phyloP scores from a whole-genome alignment of 1,139 yeast genomes.

The Kluyveromyces marxianus region DNA sequence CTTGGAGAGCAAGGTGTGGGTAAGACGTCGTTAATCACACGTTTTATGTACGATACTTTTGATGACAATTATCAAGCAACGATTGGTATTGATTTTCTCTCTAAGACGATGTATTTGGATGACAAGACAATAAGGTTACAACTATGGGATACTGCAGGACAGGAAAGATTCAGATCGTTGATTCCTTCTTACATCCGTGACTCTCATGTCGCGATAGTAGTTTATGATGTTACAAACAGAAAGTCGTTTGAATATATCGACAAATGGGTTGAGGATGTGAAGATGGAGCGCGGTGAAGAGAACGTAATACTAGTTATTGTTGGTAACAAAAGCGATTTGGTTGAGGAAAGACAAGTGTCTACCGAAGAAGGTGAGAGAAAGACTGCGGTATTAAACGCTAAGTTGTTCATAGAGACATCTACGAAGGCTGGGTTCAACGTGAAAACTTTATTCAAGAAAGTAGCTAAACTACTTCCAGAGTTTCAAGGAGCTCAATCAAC shows the following conservation, averaged over 20 bases:
- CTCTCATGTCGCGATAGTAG: constrained; percentile 93
- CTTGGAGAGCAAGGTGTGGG: constrained; percentile 98
- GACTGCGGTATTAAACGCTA: constrained; percentile 70
- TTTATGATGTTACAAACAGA: constrained; percentile 85
- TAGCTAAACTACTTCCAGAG: constrained; percentile 88
- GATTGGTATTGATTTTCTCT: constrained; percentile 90
- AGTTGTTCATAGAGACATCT: constrained; percentile 83
- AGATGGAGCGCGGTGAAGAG: constrained; percentile 60
- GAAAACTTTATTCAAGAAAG: constrained; percentile 77
- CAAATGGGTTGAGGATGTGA: constrained; percentile 83
- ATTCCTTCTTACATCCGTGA: constrained; percentile 94
- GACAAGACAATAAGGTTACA: constrained; percentile 65
- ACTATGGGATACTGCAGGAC: constrained; percentile 99
- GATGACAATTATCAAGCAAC: constrained; percentile 93
- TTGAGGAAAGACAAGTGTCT: constrained; percentile 66
- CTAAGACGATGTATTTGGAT: constrained; percentile 75
- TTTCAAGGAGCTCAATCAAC: constrained; percentile 43
- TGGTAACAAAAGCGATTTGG: constrained; percentile 73
- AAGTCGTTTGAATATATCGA: constrained; percentile 69
- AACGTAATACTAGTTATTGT: constrained; percentile 66
- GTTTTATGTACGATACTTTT: constrained; percentile 98
- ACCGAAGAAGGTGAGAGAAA: constrained; percentile 72
- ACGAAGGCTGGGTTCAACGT: constrained; percentile 95
- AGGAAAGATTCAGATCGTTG: constrained; percentile 88
- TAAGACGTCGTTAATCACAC: constrained; percentile 86